Conservation (phyloP, 192 early-diverging fungal species). For the Entomortierella beljakovae region DNA sequence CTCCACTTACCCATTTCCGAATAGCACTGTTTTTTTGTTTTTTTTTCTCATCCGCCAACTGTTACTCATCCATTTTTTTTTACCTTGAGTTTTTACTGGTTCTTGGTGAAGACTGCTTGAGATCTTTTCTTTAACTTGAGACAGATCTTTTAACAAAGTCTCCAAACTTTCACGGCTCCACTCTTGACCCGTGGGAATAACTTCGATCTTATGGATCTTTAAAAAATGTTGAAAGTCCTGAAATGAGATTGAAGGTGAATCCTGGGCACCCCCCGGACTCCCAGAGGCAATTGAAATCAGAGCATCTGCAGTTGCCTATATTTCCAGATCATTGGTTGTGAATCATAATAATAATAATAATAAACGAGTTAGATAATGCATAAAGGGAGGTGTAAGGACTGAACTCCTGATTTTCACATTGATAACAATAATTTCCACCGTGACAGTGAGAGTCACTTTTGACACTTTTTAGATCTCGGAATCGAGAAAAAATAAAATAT, state of each 20-base stretch:
- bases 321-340: background rate
- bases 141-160: conserved; percentile 29
- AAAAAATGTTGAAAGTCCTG: conserved; percentile 52
- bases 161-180: conserved; percentile 47
- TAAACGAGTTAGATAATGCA: background rate
- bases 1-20: too few relatives aligned
- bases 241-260: conserved; percentile 50
- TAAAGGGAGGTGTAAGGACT: background rate
- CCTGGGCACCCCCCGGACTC: conserved; percentile 24
- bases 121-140: conserved; percentile 30
- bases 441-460: too few relatives aligned
- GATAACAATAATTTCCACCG: too few relatives aligned
- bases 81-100: background rate
- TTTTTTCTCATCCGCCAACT: background rate
- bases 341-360: background rate
- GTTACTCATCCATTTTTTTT: background rate
- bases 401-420: too few relatives aligned
- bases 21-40: conserved; percentile 1
- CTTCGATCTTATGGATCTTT: conserved; percentile 53
- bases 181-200: conserved; percentile 42
- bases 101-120: conserved; percentile 46
- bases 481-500: background rate
- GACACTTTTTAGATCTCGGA: background rate
- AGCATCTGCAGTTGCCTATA: conserved; percentile 45
- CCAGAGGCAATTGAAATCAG: conserved; percentile 49